Evolutionary conservation across 1,284 basidiomycete genomes (phyloP), one percentile per base, ranked within the genome.

Genomic region (Austroboletus niveus): DNA sequence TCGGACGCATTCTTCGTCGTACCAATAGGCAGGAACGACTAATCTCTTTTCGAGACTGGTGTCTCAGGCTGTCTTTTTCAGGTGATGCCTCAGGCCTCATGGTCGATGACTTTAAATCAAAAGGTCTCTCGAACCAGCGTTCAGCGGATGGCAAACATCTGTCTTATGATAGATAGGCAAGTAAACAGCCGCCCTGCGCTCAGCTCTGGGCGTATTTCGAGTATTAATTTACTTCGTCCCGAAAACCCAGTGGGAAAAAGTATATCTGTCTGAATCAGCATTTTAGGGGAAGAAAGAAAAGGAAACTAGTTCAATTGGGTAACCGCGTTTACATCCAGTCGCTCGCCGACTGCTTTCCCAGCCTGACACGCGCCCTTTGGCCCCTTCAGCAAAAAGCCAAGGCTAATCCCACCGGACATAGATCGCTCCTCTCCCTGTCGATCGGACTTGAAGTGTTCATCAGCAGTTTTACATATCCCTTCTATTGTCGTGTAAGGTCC

Each of bases 401-500:
- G 60, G n/a, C 62, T 50, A 43, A 72, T 55, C 3, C 70, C 72
- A 14, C 65, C 66, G 2, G 54, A 56, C 45, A 51, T 36, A 20
- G 65, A 66, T 30, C 72, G 64, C 51, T 68, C 63, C 55, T 72
- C 71, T 27, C 61, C 70, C 36, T 56, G 60, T 35, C 63, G 65
- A 35, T 63, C 71, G 11, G 63, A 68, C 68, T 66, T 74, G 53
- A 65, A 64, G 57, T 83, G 73, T 57, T 84, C 84, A 20, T 77
- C 72, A 7, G 75, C 76, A 3, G 78, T 82, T 60, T 75, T 77
- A 54, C 76, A 72, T n/a, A 82, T 49, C 2, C 76, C 81, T 53
- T 80, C 70, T 14, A 81, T 50, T 8, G 82, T 84, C 10, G 78
- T 84, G 73, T 79, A 86, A 3, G 69, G 73, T 3, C 82, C 80